A percentile compares a stretch with the other conserved stretches of the same genome.
Conservation (phyloP, 176 grass and related monocot species). For the Lolium rigidum region DNA sequence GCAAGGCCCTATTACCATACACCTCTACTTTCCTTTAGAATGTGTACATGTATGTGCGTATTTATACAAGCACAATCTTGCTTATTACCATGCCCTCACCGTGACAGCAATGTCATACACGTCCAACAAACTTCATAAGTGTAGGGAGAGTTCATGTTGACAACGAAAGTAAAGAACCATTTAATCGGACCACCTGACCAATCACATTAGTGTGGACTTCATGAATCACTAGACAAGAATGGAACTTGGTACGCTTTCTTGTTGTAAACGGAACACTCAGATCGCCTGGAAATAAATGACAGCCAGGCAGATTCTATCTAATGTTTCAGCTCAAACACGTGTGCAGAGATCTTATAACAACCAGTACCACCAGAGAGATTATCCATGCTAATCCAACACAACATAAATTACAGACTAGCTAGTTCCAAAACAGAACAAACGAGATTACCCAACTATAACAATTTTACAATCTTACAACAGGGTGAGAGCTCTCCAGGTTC, state of each 20-base stretch:
- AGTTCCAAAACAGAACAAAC: conserved; percentile 9
- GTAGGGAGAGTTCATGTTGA: not conserved
- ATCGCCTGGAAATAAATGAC: not conserved
- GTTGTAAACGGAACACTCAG: not conserved
- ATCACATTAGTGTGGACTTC: not conserved
- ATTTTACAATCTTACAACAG: conserved; percentile 64
- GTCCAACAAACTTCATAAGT: not conserved
- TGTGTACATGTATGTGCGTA: no score
- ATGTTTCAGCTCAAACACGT: not conserved
- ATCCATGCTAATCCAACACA: conserved; percentile 37
- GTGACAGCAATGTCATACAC: no score
- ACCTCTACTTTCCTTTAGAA: no score
- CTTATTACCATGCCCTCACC: no score
- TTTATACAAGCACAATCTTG: no score
- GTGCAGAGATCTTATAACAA: conserved; percentile 8
- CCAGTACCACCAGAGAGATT: conserved; percentile 1
- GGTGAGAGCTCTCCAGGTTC: conserved; percentile 57
- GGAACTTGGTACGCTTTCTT: not conserved
- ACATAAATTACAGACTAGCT: conserved; percentile 39
- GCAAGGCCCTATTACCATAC: no score
- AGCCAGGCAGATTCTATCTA: not conserved
- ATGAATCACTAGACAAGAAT: not conserved
- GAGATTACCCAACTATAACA: conserved; percentile 33
- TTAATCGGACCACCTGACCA: not conserved
- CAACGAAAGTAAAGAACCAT: not conserved